Conservation (phyloP, 768 basidiomycete species). For the Mycena crocata region DNA sequence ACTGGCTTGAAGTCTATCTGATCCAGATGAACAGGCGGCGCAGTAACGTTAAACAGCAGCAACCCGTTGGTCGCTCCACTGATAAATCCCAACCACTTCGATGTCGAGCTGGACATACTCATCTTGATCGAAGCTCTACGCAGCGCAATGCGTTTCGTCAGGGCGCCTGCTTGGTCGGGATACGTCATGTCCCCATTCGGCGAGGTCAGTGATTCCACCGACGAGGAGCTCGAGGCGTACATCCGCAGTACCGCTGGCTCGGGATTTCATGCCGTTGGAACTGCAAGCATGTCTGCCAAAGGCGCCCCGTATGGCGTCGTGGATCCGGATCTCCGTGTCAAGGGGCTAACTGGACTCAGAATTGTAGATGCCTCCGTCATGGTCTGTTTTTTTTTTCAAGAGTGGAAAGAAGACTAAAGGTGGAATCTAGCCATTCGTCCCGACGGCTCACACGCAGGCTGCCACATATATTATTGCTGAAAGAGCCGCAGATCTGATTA, state of each 20-base stretch:
- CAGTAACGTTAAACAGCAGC: slow-evolving; percentile 48
- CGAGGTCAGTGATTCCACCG: slow-evolving; percentile 35
- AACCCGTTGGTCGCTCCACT: slow-evolving; percentile 54
- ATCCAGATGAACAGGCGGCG: slow-evolving; percentile 37
- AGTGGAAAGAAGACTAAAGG: too few species aligned
- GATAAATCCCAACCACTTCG: slow-evolving; percentile 59
- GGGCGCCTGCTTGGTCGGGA: slow-evolving; percentile 34
- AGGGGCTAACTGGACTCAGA: slow-evolving; percentile 47
- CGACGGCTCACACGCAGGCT: too few species aligned
- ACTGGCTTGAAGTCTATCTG: too few species aligned
- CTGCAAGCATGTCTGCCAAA: slow-evolving; percentile 44
- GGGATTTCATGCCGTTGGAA: slow-evolving; percentile 47
- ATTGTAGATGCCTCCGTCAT: slow-evolving; percentile 51
- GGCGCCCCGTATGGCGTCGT: slow-evolving; percentile 44
- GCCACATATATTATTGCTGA: too few species aligned
- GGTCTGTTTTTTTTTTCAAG: slow-evolving; percentile 29
- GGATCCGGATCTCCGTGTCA: slow-evolving; percentile 48
- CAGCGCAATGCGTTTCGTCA: slow-evolving; percentile 33
- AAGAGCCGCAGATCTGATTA: too few species aligned
- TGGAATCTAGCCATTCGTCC: too few species aligned
- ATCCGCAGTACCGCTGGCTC: slow-evolving; percentile 37
- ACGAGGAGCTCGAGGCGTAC: slow-evolving; percentile 42
- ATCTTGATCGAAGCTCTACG: slow-evolving; percentile 37
- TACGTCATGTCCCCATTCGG: slow-evolving; percentile 32
- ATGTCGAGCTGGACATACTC: slow-evolving; percentile 35